phyloP scores from a whole-genome alignment of 352 stramenopile genomes.

The Aphanomyces astaci region DNA sequence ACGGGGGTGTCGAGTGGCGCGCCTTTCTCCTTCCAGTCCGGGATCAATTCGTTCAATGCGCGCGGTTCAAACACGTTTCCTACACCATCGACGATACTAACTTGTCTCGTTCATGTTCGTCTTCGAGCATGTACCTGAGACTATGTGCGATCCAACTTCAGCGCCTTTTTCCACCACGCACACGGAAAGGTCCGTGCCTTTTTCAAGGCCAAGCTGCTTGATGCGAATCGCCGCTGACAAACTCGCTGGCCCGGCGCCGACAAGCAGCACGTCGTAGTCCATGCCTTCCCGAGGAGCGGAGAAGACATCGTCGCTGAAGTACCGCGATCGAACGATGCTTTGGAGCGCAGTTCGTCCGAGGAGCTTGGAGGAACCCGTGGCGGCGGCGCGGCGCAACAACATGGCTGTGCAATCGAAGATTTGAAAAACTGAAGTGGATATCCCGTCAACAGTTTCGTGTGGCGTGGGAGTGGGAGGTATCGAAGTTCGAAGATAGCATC shows the following conservation, averaged over 20 bases:
- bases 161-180: constrained; percentile 94
- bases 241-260: constrained; percentile 83
- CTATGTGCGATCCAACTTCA: constrained; percentile 96
- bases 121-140: too few species aligned
- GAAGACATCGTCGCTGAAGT: constrained; percentile 32
- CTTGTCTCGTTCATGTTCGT: too few species aligned
- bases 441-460: constrained; percentile 9
- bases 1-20: constrained; percentile 90
- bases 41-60: constrained; percentile 94
- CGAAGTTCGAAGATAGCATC: neutral
- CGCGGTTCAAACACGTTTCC: constrained; percentile 98
- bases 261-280: constrained; percentile 99
- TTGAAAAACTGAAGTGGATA: constrained; percentile 8
- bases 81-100: too few species aligned
- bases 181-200: constrained; percentile 91
- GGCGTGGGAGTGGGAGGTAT: neutral
- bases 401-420: neutral
- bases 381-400: neutral
- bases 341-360: neutral
- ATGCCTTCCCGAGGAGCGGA: constrained; percentile 85
- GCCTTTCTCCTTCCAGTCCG: constrained; percentile 89
- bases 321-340: neutral
- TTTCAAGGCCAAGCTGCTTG: constrained; percentile 94
- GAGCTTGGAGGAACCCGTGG: constrained; percentile 11
- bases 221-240: constrained; percentile 95